A percentile compares a stretch with the other conserved stretches of the same genome.
phyloP scores from a whole-genome alignment of 2,329 filamentous ascomycete genomes.

The Aspergillus glaucus region DNA sequence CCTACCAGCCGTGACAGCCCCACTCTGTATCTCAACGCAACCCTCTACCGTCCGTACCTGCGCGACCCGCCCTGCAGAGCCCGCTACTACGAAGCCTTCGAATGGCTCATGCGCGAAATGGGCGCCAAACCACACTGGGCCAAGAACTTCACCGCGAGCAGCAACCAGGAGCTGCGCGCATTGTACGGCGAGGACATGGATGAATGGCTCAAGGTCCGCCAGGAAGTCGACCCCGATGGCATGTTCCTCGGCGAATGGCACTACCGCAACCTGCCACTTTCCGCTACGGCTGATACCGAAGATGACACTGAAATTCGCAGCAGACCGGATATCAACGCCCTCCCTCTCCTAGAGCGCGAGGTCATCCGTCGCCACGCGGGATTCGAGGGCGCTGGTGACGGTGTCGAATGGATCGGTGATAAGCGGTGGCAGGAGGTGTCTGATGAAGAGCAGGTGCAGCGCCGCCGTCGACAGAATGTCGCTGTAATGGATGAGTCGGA shows the following conservation, averaged over 20 bases:
- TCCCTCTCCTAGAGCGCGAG: slow-evolving; percentile 42
- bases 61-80: slow-evolving; percentile 68
- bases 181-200: slow-evolving; percentile 65
- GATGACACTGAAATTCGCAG: slow-evolving; percentile 9
- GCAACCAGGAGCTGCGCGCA: slow-evolving; percentile 52
- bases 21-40: slow-evolving; percentile 83
- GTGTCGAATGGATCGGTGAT: slow-evolving; percentile 38
- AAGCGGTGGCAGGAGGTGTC: slow-evolving; percentile 18
- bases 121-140: slow-evolving; percentile 84
- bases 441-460: no score
- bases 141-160: slow-evolving; percentile 70
- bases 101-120: slow-evolving; percentile 82
- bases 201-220: slow-evolving; percentile 62
- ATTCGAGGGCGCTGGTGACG: slow-evolving; percentile 30
- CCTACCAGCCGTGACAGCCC: slow-evolving; percentile 62
- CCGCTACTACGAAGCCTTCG: slow-evolving; percentile 83
- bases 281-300: slow-evolving; percentile 3
- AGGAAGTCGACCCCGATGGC: slow-evolving; percentile 68
- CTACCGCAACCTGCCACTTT: slow-evolving; percentile 56
- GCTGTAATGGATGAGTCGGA: no score
- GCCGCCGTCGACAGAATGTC: no score
- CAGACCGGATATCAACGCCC: slow-evolving; percentile 7
- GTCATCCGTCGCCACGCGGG: slow-evolving; percentile 22
- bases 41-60: slow-evolving; percentile 76
- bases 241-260: slow-evolving; percentile 94